These are phyloP conservation scores for Glycyrrhiza uralensis DNA, from an alignment of 306 rosid genomes.

Conservation along the genomic window DNA sequence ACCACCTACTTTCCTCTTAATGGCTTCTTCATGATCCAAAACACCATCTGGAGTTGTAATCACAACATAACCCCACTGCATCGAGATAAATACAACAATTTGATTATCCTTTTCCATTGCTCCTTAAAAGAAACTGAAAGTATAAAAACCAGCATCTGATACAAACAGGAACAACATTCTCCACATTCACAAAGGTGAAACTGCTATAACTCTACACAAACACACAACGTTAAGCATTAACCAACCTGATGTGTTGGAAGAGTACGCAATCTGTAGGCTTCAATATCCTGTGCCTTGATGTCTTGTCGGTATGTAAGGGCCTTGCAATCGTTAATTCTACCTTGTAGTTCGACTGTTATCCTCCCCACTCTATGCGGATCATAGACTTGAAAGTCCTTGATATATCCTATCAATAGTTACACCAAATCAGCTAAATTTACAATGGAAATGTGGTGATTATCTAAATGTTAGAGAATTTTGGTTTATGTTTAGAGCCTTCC, in stretches of 20 bases:
- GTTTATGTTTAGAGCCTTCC: background rate
- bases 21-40: constrained; percentile 93
- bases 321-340: constrained; percentile 75
- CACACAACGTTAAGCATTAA: background rate
- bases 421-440: background rate
- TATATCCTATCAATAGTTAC: constrained; percentile 47
- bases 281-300: constrained; percentile 69
- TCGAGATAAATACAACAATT: background rate
- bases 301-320: constrained; percentile 78
- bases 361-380: constrained; percentile 91
- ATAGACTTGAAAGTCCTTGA: constrained; percentile 72
- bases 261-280: constrained; percentile 51
- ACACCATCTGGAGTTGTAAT: constrained; percentile 90
- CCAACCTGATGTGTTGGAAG: constrained; percentile 88
- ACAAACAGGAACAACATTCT: background rate
- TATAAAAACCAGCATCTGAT: background rate
- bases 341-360: constrained; percentile 88
- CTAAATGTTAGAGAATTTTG: background rate
- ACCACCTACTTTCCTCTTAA: constrained; percentile 47
- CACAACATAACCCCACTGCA: constrained; percentile 99
- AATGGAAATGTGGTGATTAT: background rate
- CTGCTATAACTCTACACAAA: background rate
- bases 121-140: background rate
- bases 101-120: constrained; percentile 5
- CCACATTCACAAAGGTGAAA: constrained; percentile 3